These are phyloP conservation scores for Colletotrichum orbiculare DNA, from an alignment of 2,329 filamentous ascomycete species.

Conservation along the genomic window DNA sequence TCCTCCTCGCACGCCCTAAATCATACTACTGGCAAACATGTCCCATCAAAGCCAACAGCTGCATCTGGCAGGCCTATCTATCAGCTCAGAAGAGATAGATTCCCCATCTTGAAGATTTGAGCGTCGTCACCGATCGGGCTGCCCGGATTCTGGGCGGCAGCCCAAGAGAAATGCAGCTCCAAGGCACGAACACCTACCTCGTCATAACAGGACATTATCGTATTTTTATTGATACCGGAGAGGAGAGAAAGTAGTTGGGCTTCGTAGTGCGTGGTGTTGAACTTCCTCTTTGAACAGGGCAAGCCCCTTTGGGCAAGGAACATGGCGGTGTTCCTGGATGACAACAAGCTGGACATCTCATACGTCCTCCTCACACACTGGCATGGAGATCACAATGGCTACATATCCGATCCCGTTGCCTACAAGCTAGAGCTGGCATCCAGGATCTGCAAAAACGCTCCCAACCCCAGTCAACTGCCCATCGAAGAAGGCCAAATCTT, in stretches of 20 bases:
- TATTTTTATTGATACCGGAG: slow-evolving; percentile 89
- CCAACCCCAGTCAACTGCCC: slow-evolving; percentile 51
- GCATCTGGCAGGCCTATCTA: too few relatives aligned
- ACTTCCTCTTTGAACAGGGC: background rate
- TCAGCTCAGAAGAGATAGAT: background rate
- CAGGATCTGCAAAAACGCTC: slow-evolving; percentile 70
- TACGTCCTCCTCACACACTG: slow-evolving; percentile 76
- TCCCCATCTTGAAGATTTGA: background rate
- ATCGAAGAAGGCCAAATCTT: slow-evolving; percentile 63
- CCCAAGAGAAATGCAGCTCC: slow-evolving; percentile 80
- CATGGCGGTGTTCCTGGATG: background rate
- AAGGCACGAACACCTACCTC: slow-evolving; percentile 94
- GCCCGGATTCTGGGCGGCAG: slow-evolving; percentile 92
- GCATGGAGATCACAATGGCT: slow-evolving; percentile 78
- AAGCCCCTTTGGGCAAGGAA: background rate
- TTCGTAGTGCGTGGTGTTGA: background rate
- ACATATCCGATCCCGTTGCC: slow-evolving; percentile 63
- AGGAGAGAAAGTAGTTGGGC: slow-evolving; percentile 55
- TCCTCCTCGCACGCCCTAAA: too few relatives aligned
- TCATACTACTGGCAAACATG: too few relatives aligned
- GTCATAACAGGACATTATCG: slow-evolving; percentile 78
- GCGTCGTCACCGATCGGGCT: background rate
- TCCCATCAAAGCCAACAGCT: too few relatives aligned
- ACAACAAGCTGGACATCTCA: slow-evolving; percentile 43
- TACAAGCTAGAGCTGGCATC: slow-evolving; percentile 36